Conservation (phyloP, 805 yeast species). For the Candida dendrica region DNA sequence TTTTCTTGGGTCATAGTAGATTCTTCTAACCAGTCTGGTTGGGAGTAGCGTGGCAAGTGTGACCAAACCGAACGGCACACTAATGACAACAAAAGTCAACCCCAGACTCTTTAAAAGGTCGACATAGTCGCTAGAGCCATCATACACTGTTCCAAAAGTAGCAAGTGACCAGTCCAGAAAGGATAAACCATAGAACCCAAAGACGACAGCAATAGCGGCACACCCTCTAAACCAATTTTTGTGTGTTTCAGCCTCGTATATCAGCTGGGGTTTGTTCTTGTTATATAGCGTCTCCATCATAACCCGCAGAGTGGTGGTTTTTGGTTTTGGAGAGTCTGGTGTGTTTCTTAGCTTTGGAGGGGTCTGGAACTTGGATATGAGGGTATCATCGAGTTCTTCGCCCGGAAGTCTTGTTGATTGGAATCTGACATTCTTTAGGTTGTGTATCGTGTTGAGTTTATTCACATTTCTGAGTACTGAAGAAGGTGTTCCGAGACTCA, state of each 20-base stretch:
- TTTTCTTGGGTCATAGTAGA: conserved; percentile 53
- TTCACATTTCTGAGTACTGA: too few species aligned
- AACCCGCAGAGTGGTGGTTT: conserved; percentile 48
- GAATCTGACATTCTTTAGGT: neutral
- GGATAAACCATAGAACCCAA: conserved; percentile 61
- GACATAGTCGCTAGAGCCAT: conserved; percentile 39
- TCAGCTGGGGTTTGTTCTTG: conserved; percentile 58
- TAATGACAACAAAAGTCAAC: conserved; percentile 35
- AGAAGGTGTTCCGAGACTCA: too few species aligned
- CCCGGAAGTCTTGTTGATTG: conserved; percentile 37
- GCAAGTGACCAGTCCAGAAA: conserved; percentile 49
- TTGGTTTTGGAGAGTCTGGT: conserved; percentile 72
- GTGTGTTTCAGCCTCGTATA: conserved; percentile 83
- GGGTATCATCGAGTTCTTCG: conserved; percentile 39
- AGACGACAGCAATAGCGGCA: conserved; percentile 60
- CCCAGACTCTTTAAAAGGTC: conserved; percentile 28
- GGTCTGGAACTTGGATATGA: conserved; percentile 55
- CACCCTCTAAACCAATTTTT: conserved; percentile 64
- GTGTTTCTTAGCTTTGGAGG: conserved; percentile 43
- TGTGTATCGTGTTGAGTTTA: too few species aligned
- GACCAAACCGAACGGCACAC: conserved; percentile 24
- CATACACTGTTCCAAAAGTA: conserved; percentile 43
- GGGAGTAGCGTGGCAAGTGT: conserved; percentile 46
- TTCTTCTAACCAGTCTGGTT: conserved; percentile 62
- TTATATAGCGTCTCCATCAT: conserved; percentile 50